Evolutionary conservation across 257 asterid genomes (phyloP).

Genomic region (Solanum virginianum): DNA sequence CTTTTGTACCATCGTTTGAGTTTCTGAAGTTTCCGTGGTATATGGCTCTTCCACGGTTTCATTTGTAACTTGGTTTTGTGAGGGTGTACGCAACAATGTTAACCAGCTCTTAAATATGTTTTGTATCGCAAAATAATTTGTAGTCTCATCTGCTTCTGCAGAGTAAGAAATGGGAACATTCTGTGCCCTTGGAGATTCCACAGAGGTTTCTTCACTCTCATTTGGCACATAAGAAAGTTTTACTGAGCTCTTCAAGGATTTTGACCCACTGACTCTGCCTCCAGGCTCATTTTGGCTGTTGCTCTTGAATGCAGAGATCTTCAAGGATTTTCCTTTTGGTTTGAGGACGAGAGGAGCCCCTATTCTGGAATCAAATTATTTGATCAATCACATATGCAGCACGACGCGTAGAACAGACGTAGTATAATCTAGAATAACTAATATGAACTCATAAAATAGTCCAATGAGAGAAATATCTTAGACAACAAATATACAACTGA

Average conservation of each 20-base stretch:
- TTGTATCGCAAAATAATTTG: constrained; percentile 51
- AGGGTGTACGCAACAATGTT: constrained; percentile 40
- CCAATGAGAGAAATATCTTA: neutral
- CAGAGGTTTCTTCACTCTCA: constrained; percentile 45
- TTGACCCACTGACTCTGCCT: constrained; percentile 49
- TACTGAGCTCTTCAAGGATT: constrained; percentile 40
- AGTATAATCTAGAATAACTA: neutral
- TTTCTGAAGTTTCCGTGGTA: constrained; percentile 26
- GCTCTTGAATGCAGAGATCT: constrained; percentile 75
- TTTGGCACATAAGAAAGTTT: constrained; percentile 58
- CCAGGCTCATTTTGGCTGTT: constrained; percentile 45
- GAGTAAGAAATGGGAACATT: constrained; percentile 45
- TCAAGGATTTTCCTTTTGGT: constrained; percentile 38
- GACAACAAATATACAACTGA: neutral
- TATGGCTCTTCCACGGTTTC: constrained; percentile 35
- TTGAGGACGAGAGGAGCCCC: constrained; percentile 38
- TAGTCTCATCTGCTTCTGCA: constrained; percentile 26
- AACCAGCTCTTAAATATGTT: constrained; percentile 69
- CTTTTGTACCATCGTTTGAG: constrained; percentile 16
- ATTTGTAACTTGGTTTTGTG: constrained; percentile 24
- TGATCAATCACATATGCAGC: constrained; percentile 7
- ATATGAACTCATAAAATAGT: neutral
- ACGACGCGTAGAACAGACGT: neutral
- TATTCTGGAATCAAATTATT: constrained; percentile 34
- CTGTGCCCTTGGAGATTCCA: constrained; percentile 47